Evolutionary conservation across 306 rosid genomes (phyloP).

Genomic region (Casuarina glauca): DNA sequence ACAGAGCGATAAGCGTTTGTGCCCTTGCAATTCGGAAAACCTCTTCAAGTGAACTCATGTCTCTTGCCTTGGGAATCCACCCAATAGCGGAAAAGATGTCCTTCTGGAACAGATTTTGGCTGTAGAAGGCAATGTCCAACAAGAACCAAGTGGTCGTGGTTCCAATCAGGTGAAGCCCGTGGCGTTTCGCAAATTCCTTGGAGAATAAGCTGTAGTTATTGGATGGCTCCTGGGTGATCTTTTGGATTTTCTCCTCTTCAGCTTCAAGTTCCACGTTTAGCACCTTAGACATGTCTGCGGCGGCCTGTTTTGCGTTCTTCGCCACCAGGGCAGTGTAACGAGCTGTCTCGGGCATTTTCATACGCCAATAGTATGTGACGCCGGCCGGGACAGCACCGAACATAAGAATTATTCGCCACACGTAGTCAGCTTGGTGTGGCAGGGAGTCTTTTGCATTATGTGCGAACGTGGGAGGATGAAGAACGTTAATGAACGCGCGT

Average conservation of each 20-base stretch:
- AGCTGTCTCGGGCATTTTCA: slow-evolving; percentile 24
- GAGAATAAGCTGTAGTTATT: slow-evolving; percentile 13
- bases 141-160: slow-evolving; percentile 18
- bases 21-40: slow-evolving; percentile 11
- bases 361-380: slow-evolving; percentile 19
- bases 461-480: background rate
- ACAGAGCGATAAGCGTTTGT: slow-evolving; percentile 16
- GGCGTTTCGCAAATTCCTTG: slow-evolving; percentile 9
- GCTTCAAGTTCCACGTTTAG: slow-evolving; percentile 5
- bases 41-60: slow-evolving; percentile 11
- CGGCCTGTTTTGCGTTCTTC: slow-evolving; percentile 20
- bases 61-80: background rate
- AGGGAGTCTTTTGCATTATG: background rate
- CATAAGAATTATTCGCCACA: slow-evolving; percentile 16
- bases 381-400: slow-evolving; percentile 17
- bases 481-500: slow-evolving; percentile 1
- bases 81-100: slow-evolving; percentile 17
- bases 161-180: slow-evolving; percentile 12
- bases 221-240: background rate
- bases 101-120: slow-evolving; percentile 22
- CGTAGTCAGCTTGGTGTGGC: slow-evolving; percentile 3
- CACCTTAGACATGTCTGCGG: slow-evolving; percentile 24
- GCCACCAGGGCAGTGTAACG: slow-evolving; percentile 23
- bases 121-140: slow-evolving; percentile 16
- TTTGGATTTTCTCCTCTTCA: background rate